Evolutionary conservation across 140 eudicot genomes (phyloP).

Genomic region (Anethum foeniculum): DNA sequence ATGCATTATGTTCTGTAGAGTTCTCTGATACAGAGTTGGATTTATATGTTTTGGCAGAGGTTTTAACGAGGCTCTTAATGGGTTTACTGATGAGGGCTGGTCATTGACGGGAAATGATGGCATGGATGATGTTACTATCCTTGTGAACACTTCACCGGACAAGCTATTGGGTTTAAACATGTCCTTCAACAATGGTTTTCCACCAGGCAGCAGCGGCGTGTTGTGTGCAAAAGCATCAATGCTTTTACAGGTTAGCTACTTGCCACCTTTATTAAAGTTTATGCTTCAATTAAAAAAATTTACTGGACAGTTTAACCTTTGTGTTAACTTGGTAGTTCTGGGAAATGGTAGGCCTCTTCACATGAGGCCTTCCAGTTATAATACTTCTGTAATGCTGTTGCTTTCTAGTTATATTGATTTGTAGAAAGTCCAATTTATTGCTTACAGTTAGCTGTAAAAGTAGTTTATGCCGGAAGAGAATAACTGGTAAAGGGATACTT

Average conservation of each 20-base stretch:
- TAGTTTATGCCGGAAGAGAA: too few species aligned
- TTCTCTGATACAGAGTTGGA: too few species aligned
- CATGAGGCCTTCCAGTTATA: too few species aligned
- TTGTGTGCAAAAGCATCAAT: constrained; percentile 24
- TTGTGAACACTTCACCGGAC: constrained; percentile 68
- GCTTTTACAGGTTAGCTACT: neutral
- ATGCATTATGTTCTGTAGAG: too few species aligned
- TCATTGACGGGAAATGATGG: constrained; percentile 82
- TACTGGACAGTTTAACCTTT: neutral
- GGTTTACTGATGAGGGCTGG: constrained; percentile 94
- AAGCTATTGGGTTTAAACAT: constrained; percentile 63
- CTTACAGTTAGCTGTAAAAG: too few species aligned
- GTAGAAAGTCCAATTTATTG: too few species aligned
- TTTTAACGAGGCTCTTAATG: constrained; percentile 89
- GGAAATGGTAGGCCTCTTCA: neutral
- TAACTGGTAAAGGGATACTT: too few species aligned
- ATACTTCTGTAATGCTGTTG: too few species aligned
- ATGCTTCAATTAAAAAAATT: neutral
- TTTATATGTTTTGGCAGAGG: constrained; percentile 43
- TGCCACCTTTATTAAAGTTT: neutral
- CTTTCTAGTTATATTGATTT: too few species aligned
- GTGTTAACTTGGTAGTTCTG: neutral
- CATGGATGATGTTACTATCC: constrained; percentile 75
- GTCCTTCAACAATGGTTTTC: constrained; percentile 52
- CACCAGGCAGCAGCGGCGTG: constrained; percentile 60